Evolutionary conservation across 257 asterid species (phyloP).

Genomic region (Petunia secreta): DNA sequence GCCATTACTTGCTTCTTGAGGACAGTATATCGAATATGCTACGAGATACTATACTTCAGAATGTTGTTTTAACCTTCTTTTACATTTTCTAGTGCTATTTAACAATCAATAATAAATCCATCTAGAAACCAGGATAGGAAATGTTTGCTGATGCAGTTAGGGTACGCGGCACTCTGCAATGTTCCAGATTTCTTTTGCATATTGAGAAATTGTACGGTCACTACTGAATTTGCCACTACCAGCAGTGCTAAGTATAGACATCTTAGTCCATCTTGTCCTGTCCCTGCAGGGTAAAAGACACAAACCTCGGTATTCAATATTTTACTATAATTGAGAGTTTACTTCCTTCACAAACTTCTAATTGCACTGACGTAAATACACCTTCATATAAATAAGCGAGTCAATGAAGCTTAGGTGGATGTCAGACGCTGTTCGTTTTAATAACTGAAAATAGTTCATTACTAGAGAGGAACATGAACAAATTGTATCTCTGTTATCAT

Average conservation of each 20-base stretch:
- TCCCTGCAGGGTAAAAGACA: slow-evolving; percentile 61
- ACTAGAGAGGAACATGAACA: not conserved
- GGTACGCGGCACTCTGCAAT: slow-evolving; percentile 64
- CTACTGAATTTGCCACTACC: slow-evolving; percentile 98
- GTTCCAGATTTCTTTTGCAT: slow-evolving; percentile 89
- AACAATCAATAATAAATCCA: slow-evolving; percentile 9
- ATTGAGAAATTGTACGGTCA: slow-evolving; percentile 90
- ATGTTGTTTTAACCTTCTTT: not conserved
- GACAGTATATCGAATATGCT: not conserved
- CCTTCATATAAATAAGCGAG: not conserved
- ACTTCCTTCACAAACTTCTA: not conserved
- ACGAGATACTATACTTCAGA: not conserved
- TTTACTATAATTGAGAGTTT: not conserved
- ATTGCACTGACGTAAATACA: not conserved
- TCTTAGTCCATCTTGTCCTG: slow-evolving; percentile 87
- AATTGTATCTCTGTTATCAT: not conserved
- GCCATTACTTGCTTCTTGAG: not conserved
- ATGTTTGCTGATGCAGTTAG: slow-evolving; percentile 21
- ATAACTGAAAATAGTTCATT: not conserved
- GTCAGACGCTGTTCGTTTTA: not conserved
- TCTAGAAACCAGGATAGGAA: not conserved
- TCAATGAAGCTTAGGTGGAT: not conserved
- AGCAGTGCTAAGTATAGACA: slow-evolving; percentile 95
- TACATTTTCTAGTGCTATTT: not conserved
- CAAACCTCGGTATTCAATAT: slow-evolving; percentile 15